A percentile compares a stretch with the other conserved stretches of the same genome.
Evolutionary conservation across 2,329 filamentous ascomycete genomes (phyloP).

Genomic region (Fusarium sp.): DNA sequence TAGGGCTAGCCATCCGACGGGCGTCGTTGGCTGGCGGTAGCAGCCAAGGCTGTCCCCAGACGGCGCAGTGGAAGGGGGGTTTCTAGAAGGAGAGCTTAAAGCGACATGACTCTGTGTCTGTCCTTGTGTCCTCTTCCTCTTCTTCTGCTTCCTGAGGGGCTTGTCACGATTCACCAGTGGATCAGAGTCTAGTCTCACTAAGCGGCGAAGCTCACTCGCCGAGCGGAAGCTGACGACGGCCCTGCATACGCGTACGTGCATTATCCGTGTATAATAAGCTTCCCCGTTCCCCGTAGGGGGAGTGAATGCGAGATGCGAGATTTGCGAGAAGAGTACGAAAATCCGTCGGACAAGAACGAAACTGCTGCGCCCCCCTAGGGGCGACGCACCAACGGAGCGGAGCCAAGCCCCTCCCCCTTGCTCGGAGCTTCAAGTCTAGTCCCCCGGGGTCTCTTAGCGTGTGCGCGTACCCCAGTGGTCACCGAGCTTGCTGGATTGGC

Average conservation of each 20-base stretch:
- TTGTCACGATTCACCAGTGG: no score
- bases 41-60: not conserved
- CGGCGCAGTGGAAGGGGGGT: not conserved
- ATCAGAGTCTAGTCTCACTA: not conserved
- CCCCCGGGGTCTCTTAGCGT: not conserved
- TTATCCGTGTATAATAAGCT: not conserved
- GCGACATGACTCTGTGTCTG: conserved; percentile 13
- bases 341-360: not conserved
- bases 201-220: not conserved
- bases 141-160: no score
- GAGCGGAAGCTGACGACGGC: not conserved
- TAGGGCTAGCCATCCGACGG: not conserved
- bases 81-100: conserved; percentile 23
- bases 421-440: not conserved
- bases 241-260: not conserved
- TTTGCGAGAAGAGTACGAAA: conserved; percentile 1
- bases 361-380: not conserved
- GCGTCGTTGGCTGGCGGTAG: not conserved
- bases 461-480: not conserved
- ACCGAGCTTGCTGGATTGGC: not conserved
- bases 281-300: not conserved
- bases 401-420: not conserved
- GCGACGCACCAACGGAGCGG: not conserved
- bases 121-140: no score
- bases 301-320: not conserved